Base-by-base conservation (phyloP, 2,329 filamentous ascomycete species). In the Fusarium haematococcum region DNA sequence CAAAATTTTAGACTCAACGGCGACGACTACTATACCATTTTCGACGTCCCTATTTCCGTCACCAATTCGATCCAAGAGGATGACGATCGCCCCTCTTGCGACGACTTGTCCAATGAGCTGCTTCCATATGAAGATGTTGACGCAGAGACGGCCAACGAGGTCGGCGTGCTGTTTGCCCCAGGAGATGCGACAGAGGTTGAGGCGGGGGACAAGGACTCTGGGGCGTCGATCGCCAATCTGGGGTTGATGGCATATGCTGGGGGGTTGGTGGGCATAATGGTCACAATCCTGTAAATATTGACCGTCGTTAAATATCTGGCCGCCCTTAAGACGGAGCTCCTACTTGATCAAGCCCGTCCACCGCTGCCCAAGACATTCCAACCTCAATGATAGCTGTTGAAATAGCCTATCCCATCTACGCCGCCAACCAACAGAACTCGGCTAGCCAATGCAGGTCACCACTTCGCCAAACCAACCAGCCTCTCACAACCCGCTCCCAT, bases 1-100 rank as follows among this genome's bases (percentile, higher is more conserved):
- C 92, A 94, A 77, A 91, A 88, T 76, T 94, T 93, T 80, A 87
- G 90, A 14, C 85, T 93, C 65, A 93, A 94, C 78, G 87, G 85
- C 14, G 85, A 86, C 2, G 86, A 92, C 56, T 87, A 90, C 75
- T 94, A 94, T 80, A 93, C 91, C 10, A 88, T 94, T 63, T 93
- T 93, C 76, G 91, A 94, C 74, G 83, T 94, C 14, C 92, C 92
- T 20, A 91, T 94, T 74, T 86, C 87, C 4, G 88, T 94, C 41
- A 92, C 91, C 7, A 94, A 94, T 80, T 85, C 84, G 43, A 93
- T 94, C 72, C 79, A 84, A 10, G 79, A 81, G 35, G 77, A 79
- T 23, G 80, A 80, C 25, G 76, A 81, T 67, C 84, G 87, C n/a
- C 83, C 85, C 2, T 82, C 83, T 20, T 91, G 90, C 75, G 87